Evolutionary conservation across 164 flowering plant genomes (phyloP), one percentile per base, ranked within the genome.

Genomic region (Vitis cinerea): DNA sequence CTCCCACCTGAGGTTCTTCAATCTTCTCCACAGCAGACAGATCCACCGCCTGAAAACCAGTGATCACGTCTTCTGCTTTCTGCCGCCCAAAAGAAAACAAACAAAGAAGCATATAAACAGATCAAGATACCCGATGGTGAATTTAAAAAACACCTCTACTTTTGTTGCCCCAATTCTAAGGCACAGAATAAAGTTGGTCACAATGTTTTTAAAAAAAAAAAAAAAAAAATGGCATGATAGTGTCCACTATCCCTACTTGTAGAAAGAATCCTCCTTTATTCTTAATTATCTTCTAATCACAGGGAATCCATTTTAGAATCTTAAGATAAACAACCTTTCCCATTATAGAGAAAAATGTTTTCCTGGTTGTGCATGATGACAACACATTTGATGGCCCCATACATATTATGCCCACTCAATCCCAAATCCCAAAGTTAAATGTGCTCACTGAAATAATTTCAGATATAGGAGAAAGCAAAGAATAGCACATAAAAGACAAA

Each of bases 31-130:
- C 29, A 61, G 65, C 68, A 30, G 54, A 59, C 61, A 77, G 9
- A n/a, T 71, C 74, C 61, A 72, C 53, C 3, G 81, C 62, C 61
- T 75, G 67, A 48, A 74, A 50, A 16, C 44, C 56, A 54, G 61
- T 4, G 19, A 61, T 53, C 50, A 76, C 60, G 16, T 72, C 83
- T 29, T 74, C 81, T 57, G 71, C 52, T 56, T 78, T 74, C 79
- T 74, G 75, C 73, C 53, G 57, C 71, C 48, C 57, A 14, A 31
- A 69, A 2, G 53, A 1, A 65, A 19, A 50, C 16, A 17, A 29
- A 51, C 30, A 31, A 63, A 67, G 1, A 10, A 59, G 1, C 4
- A 62, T 10, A 7, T 8, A 57, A 44, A 48, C 11, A 14, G 15
- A 56, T 10, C 16, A 19, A 61, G 44, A 37, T 37, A 37, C 44